These are phyloP conservation scores for Aspergillus intermedius DNA, from an alignment of 2,329 filamentous ascomycete species.

Conservation along the genomic window DNA sequence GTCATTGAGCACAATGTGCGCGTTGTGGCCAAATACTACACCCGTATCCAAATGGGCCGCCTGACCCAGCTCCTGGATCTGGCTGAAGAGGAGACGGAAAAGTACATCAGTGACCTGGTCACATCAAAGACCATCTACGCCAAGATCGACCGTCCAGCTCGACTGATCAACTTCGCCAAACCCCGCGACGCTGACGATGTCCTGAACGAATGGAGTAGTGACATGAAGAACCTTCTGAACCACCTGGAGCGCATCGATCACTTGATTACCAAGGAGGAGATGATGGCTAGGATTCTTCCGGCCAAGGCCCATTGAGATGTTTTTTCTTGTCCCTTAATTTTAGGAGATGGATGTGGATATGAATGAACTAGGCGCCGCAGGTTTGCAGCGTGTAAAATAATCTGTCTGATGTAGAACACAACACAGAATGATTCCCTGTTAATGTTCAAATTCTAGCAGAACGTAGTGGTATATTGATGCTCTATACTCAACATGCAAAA, in stretches of 20 bases:
- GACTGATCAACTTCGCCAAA: conserved; percentile 90
- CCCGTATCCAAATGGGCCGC: conserved; percentile 85
- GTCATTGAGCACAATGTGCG: conserved; percentile 99
- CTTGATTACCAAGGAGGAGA: conserved; percentile 98
- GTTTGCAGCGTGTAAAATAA: conserved; percentile 23
- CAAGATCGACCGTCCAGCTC: conserved; percentile 90
- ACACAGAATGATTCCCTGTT: conserved; percentile 8
- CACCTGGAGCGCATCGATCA: conserved; percentile 89
- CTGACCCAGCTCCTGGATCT: conserved; percentile 87
- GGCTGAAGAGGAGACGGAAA: conserved; percentile 92
- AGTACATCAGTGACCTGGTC: conserved; percentile 95
- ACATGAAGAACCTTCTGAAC: conserved; percentile 89
- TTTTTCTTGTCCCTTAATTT: neutral
- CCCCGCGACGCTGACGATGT: conserved; percentile 92
- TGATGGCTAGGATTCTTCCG: conserved; percentile 97
- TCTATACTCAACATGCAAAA: neutral
- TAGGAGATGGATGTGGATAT: conserved; percentile 4
- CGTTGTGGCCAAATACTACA: conserved; percentile 98
- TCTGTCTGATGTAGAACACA: conserved; percentile 23
- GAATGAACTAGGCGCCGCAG: conserved; percentile 8
- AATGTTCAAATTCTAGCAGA: neutral
- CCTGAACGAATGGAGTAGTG: conserved; percentile 96
- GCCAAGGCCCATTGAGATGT: conserved; percentile 29
- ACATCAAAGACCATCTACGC: conserved; percentile 97
- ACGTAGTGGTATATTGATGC: neutral